A percentile compares a stretch with the other conserved stretches of the same genome.
Conservation (phyloP, 176 grass and related monocot genomes). For the Avena insularis region DNA sequence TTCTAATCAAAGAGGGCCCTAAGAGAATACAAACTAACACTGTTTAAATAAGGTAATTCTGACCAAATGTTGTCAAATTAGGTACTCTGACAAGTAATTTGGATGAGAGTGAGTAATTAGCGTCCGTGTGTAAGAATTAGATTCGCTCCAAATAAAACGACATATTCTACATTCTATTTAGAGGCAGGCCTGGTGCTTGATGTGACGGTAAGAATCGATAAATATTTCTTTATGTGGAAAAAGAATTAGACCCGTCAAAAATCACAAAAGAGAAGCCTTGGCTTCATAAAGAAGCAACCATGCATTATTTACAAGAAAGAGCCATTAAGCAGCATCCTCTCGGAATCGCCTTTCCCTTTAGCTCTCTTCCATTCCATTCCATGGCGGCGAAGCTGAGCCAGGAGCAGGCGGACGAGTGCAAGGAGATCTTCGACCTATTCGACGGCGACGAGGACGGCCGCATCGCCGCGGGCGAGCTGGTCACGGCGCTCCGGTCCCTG, state of each 20-base stretch:
- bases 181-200: not conserved
- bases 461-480: slow-evolving; percentile 46
- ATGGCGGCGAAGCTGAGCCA: slow-evolving; percentile 57
- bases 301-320: not conserved
- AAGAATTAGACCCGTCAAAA: slow-evolving; percentile 27
- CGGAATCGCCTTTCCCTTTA: not conserved
- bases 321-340: not conserved
- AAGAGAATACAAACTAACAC: too few species aligned
- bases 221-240: not conserved
- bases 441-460: slow-evolving; percentile 57
- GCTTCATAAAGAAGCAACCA: not conserved
- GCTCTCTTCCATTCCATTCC: not conserved
- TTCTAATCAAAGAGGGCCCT: too few species aligned
- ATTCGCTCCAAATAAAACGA: too few species aligned
- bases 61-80: too few species aligned
- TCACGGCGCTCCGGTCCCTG: slow-evolving; percentile 52
- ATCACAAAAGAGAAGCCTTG: not conserved
- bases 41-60: too few species aligned
- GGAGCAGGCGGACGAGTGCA: slow-evolving; percentile 55
- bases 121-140: too few species aligned
- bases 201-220: not conserved
- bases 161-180: too few species aligned
- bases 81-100: too few species aligned
- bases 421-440: slow-evolving; percentile 62
- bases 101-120: too few species aligned